Percentiles rank a stretch among this genome's conserved stretches.
Conservation (phyloP, 208 protist genomes). For the Leishmania lainsoni region DNA sequence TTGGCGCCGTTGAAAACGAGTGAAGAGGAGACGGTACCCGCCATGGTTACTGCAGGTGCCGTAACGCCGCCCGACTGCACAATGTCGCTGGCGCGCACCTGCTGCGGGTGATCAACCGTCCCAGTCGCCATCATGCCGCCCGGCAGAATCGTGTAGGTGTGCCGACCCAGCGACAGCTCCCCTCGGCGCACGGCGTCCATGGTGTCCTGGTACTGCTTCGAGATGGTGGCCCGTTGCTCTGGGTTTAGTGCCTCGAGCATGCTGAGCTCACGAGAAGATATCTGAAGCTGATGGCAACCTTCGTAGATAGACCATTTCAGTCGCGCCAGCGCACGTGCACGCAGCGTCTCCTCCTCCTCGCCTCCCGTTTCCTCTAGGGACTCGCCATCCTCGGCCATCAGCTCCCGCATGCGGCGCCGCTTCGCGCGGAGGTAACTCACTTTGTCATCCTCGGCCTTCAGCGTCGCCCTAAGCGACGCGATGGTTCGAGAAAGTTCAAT, state of each 20-base stretch:
- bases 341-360: slow-evolving; percentile 85
- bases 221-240: slow-evolving; percentile 61
- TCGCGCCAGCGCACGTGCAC: slow-evolving; percentile 62
- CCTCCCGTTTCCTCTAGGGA: slow-evolving; percentile 56
- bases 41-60: not conserved
- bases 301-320: slow-evolving; percentile 81
- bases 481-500: slow-evolving; percentile 71
- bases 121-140: slow-evolving; percentile 73
- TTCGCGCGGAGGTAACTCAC: slow-evolving; percentile 71
- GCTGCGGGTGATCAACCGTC: slow-evolving; percentile 50
- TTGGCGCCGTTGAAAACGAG: slow-evolving; percentile 12
- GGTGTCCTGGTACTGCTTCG: slow-evolving; percentile 64
- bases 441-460: slow-evolving; percentile 51
- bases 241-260: slow-evolving; percentile 71
- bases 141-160: slow-evolving; percentile 90
- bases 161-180: slow-evolving; percentile 66
- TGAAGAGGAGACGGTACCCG: slow-evolving; percentile 6
- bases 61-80: slow-evolving; percentile 20
- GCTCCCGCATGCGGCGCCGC: slow-evolving; percentile 67
- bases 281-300: slow-evolving; percentile 78
- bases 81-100: slow-evolving; percentile 32
- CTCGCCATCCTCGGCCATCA: slow-evolving; percentile 73
- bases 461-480: slow-evolving; percentile 47
- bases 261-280: slow-evolving; percentile 72
- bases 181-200: slow-evolving; percentile 74